phyloP scores from a whole-genome alignment of 495 filamentous ascomycete species.

The Aspergillus baeticus region DNA sequence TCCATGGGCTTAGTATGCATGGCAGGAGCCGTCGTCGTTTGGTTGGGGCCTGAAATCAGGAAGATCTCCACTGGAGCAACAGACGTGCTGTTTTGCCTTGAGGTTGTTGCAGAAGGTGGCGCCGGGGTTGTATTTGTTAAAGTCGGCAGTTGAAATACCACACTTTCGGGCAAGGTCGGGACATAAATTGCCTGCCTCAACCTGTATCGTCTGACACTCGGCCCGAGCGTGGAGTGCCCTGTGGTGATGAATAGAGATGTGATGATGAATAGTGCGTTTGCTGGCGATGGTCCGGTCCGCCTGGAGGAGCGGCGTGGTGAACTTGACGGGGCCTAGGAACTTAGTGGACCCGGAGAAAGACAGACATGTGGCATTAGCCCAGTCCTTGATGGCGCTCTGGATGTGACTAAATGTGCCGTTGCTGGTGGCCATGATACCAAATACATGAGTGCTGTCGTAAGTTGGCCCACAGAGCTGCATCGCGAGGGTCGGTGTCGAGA shows the following conservation, averaged over 20 bases:
- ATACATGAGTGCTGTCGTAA: conserved; percentile 26
- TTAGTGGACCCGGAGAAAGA: conserved; percentile 17
- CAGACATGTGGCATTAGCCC: conserved; percentile 34
- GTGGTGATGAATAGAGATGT: background rate
- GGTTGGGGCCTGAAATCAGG: conserved; percentile 41
- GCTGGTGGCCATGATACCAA: conserved; percentile 32
- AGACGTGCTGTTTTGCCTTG: conserved; percentile 36
- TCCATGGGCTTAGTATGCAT: conserved; percentile 25
- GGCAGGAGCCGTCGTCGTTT: conserved; percentile 41
- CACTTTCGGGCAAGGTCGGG: conserved; percentile 37
- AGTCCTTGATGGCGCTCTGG: conserved; percentile 30
- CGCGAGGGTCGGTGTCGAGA: conserved; percentile 19
- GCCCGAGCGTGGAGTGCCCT: background rate
- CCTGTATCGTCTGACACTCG: conserved; percentile 20
- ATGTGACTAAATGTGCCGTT: conserved; percentile 30
- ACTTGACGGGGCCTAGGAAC: conserved; percentile 16
- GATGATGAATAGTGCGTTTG: conserved; percentile 4
- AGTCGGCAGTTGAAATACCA: conserved; percentile 37
- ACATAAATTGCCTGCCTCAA: conserved; percentile 37
- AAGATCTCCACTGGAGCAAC: conserved; percentile 43
- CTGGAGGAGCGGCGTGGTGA: too few relatives aligned
- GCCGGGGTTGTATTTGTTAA: conserved; percentile 40
- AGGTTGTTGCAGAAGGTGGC: conserved; percentile 36
- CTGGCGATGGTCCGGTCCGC: conserved; percentile 3
- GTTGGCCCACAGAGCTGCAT: conserved; percentile 35